Percentiles rank a stretch among this genome's conserved stretches.
These are phyloP conservation scores for Rhodotorula sp. DNA, from an alignment of 1,284 basidiomycete genomes.

Conservation along the genomic window DNA sequence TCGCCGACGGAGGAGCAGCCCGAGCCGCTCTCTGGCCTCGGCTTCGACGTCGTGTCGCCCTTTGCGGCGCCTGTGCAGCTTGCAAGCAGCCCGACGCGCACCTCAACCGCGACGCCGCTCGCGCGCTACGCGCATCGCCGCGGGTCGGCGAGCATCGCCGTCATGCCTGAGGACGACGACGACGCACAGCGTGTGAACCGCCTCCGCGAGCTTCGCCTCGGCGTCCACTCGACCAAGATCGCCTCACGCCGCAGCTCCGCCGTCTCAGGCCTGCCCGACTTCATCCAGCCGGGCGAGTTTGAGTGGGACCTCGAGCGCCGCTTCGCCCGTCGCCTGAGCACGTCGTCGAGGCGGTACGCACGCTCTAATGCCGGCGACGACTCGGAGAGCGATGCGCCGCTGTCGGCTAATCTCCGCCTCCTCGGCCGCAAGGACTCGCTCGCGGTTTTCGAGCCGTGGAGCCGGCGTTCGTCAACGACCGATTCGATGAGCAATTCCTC, in stretches of 20 bases:
- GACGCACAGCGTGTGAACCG: conserved; percentile 18
- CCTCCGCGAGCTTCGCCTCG: conserved; percentile 36
- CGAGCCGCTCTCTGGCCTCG: not conserved
- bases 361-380: conserved; percentile 1
- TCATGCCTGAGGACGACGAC: conserved; percentile 25
- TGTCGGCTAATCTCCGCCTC: conserved; percentile 19
- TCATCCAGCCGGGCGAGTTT: conserved; percentile 23
- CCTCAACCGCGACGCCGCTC: conserved; percentile 12
- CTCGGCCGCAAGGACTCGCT: conserved; percentile 29
- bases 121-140: conserved; percentile 32
- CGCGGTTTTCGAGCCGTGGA: conserved; percentile 33
- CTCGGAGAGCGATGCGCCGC: conserved; percentile 3
- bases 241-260: conserved; percentile 23
- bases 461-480: conserved; percentile 22
- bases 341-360: not conserved
- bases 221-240: conserved; percentile 30
- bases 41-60: conserved; percentile 22
- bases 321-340: conserved; percentile 10
- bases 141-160: conserved; percentile 27
- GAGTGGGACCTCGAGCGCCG: conserved; percentile 20
- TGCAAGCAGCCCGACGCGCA: conserved; percentile 2
- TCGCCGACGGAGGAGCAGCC: not conserved
- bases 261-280: conserved; percentile 34
- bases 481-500: conserved; percentile 1
- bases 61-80: conserved; percentile 1